These are phyloP conservation scores for Ogataea sp. DNA, from an alignment of 805 yeast genomes.

Conservation along the genomic window DNA sequence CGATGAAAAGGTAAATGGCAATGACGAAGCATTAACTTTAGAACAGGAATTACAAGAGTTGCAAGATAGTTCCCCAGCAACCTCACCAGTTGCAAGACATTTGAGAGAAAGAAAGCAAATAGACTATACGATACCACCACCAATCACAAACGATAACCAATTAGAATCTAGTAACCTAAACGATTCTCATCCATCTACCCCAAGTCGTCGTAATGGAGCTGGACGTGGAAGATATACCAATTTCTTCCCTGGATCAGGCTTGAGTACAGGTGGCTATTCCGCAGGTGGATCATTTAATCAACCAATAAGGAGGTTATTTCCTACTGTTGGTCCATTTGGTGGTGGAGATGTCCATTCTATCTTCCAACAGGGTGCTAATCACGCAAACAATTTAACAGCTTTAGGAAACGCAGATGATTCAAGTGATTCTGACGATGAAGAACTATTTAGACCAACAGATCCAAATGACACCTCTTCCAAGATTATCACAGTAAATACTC, in stretches of 20 bases:
- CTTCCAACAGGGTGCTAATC: constrained; percentile 51
- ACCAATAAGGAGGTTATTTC: constrained; percentile 65
- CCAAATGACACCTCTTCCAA: constrained; percentile 20
- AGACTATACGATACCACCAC: constrained; percentile 80
- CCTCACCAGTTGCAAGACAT: constrained; percentile 39
- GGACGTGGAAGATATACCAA: constrained; percentile 3
- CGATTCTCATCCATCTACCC: constrained; percentile 7
- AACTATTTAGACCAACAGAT: constrained; percentile 25
- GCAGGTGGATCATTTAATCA: constrained; percentile 25
- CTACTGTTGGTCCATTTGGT: constrained; percentile 97
- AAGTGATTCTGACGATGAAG: constrained; percentile 41
- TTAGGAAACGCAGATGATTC: constrained; percentile 28
- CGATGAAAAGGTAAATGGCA: constrained; percentile 4
- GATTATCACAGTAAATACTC: constrained; percentile 4
- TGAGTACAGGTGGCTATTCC: constrained; percentile 28
- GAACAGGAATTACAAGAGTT: constrained; percentile 62
- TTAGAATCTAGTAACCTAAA: constrained; percentile 8
- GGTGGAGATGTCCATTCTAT: constrained; percentile 87
- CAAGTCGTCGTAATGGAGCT: constrained; percentile 8
- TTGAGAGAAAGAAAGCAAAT: constrained; percentile 64
- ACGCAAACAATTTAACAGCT: constrained; percentile 23
- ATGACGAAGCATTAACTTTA: constrained; percentile 28
- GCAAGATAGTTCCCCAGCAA: constrained; percentile 52
- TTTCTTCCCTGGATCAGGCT: constrained; percentile 14
- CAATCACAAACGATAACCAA: constrained; percentile 41